A percentile compares a stretch with the other conserved stretches of the same genome.
Evolutionary conservation across 179 eudicot genomes (phyloP).

Genomic region (Silene coronaria): DNA sequence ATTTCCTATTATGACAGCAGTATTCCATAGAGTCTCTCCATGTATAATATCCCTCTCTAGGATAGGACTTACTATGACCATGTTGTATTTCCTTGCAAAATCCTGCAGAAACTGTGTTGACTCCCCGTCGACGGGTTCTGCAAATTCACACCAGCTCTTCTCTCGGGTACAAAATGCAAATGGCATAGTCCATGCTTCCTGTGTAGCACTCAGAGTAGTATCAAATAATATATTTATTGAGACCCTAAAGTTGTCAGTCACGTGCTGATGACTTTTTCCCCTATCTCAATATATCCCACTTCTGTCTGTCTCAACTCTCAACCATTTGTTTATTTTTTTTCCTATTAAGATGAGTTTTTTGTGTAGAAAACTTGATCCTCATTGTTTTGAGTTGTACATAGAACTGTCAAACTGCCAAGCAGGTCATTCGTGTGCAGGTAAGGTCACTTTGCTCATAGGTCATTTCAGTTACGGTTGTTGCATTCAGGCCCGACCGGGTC

Average conservation of each 20-base stretch:
- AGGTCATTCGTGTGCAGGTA: neutral
- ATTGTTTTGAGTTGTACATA: neutral
- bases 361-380: neutral
- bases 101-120: conserved; percentile 78
- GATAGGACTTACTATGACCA: conserved; percentile 88
- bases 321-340: neutral
- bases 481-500: neutral
- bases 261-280: conserved; percentile 1
- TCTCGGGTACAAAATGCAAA: conserved; percentile 97
- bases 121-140: conserved; percentile 87
- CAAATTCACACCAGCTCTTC: conserved; percentile 96
- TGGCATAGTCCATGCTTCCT: conserved; percentile 99
- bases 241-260: neutral
- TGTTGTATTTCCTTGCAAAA: conserved; percentile 72
- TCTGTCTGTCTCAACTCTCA: neutral
- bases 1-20: conserved; percentile 88
- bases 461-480: neutral
- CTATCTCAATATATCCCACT: neutral
- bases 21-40: conserved; percentile 96
- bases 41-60: conserved; percentile 85
- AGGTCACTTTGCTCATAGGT: neutral
- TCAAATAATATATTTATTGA: neutral
- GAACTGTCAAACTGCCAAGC: neutral
- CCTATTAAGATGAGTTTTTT: too few species aligned
- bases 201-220: conserved; percentile 13